Percentiles rank a stretch among this genome's conserved stretches.
Conservation (phyloP, 257 asterid genomes). For the Solanum neorickii region DNA sequence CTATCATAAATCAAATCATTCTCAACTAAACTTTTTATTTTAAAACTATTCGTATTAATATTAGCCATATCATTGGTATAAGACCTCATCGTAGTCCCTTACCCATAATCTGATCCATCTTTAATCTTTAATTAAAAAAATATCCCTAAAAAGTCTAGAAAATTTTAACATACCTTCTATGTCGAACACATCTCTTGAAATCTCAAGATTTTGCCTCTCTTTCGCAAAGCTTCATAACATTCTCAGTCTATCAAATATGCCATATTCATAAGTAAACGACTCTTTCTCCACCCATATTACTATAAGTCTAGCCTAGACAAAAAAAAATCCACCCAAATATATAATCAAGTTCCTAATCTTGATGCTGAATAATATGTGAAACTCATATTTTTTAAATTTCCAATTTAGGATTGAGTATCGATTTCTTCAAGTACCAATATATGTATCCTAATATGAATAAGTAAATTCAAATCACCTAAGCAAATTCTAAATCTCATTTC, state of each 20-base stretch:
- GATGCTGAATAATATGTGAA: neutral
- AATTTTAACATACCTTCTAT: neutral
- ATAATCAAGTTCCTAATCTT: neutral
- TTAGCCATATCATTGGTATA: neutral
- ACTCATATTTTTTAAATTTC: neutral
- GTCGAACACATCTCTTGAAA: no score
- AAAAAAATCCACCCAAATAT: neutral
- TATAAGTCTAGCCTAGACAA: neutral
- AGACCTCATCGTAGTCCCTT: neutral
- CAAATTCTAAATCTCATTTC: no score
- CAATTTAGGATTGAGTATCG: neutral
- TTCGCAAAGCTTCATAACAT: no score
- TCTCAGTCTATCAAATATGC: neutral
- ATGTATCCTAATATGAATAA: neutral
- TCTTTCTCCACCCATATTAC: neutral
- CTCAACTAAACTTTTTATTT: neutral
- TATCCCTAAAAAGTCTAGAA: neutral
- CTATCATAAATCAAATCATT: neutral
- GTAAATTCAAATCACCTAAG: neutral
- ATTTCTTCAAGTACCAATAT: neutral
- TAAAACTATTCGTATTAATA: neutral
- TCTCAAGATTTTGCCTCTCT: neutral
- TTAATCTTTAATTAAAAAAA: neutral
- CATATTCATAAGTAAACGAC: no score
- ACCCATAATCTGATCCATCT: neutral